These are phyloP conservation scores for Platismatia glauca DNA, from an alignment of 495 filamentous ascomycete genomes.

Conservation along the genomic window DNA sequence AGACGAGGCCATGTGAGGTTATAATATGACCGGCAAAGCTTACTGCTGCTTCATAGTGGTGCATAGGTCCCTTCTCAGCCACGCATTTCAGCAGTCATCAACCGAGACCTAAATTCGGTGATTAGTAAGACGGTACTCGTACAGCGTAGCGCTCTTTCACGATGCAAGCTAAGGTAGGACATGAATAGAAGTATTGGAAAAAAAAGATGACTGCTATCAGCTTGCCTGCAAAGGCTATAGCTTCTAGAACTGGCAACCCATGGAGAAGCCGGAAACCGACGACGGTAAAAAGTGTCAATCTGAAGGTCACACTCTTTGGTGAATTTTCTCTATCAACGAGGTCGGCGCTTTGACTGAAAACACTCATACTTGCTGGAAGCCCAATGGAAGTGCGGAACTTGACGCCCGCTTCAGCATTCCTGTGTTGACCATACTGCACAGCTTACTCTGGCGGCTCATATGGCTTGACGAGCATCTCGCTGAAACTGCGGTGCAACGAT, in stretches of 20 bases:
- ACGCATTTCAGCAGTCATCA: background rate
- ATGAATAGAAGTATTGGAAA: background rate
- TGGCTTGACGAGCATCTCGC: constrained; percentile 82
- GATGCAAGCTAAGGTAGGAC: background rate
- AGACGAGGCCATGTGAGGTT: too few relatives aligned
- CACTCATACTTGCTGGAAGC: background rate
- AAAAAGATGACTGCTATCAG: constrained; percentile 8
- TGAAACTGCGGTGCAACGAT: constrained; percentile 47
- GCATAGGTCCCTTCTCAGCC: background rate
- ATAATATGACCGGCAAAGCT: background rate
- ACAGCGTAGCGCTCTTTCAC: constrained; percentile 6
- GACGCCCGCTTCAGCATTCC: background rate
- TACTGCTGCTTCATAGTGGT: constrained; percentile 2
- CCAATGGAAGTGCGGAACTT: background rate
- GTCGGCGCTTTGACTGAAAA: background rate
- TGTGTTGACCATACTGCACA: background rate
- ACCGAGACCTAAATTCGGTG: constrained; percentile 1
- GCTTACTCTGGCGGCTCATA: constrained; percentile 68
- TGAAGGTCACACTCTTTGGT: background rate
- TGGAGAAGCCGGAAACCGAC: background rate
- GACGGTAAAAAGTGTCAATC: background rate
- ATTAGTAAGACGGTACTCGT: too few relatives aligned
- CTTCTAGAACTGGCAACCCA: background rate
- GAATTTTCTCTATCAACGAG: background rate
- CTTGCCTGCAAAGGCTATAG: background rate